phyloP scores from a whole-genome alignment of 257 asterid species.

The Nemophila menziesii region DNA sequence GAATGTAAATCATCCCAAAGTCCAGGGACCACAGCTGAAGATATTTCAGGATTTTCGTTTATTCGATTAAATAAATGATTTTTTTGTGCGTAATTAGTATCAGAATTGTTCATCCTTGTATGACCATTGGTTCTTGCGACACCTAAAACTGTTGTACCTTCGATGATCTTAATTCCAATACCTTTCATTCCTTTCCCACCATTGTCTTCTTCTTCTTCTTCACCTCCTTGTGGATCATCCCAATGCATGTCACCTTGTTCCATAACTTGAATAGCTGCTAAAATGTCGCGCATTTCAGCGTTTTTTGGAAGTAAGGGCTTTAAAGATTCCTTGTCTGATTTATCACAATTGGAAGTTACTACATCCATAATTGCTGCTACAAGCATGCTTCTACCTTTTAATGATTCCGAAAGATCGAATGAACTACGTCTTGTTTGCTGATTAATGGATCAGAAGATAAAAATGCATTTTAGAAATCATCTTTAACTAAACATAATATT shows the following conservation, averaged over 20 bases:
- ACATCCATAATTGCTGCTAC: slow-evolving; percentile 96
- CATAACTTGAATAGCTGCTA: slow-evolving; percentile 89
- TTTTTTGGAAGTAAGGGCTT: slow-evolving; percentile 62
- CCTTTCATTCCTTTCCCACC: slow-evolving; percentile 86
- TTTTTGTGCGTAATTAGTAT: slow-evolving; percentile 19
- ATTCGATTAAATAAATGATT: slow-evolving; percentile 38
- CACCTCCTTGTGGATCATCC: slow-evolving; percentile 64
- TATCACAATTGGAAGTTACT: slow-evolving; percentile 78
- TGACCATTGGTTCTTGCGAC: slow-evolving; percentile 50
- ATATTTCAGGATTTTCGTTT: slow-evolving; percentile 29
- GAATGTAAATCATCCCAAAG: slow-evolving; percentile 99
- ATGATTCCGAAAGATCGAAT: slow-evolving; percentile 56
- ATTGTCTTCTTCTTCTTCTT: slow-evolving; percentile 44
- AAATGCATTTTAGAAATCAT: not conserved
- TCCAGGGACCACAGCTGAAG: slow-evolving; percentile 80
- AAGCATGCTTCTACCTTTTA: slow-evolving; percentile 99
- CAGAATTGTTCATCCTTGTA: slow-evolving; percentile 45
- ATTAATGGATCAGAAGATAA: slow-evolving; percentile 22
- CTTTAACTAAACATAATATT: not conserved
- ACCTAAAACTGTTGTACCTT: slow-evolving; percentile 87
- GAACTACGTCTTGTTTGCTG: slow-evolving; percentile 76
- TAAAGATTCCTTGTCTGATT: slow-evolving; percentile 45
- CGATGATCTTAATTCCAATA: slow-evolving; percentile 91
- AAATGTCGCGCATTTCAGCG: slow-evolving; percentile 88
- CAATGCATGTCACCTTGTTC: slow-evolving; percentile 92